phyloP scores from a whole-genome alignment of 176 grass and related monocot genomes.

The Oropetium thomaeum region DNA sequence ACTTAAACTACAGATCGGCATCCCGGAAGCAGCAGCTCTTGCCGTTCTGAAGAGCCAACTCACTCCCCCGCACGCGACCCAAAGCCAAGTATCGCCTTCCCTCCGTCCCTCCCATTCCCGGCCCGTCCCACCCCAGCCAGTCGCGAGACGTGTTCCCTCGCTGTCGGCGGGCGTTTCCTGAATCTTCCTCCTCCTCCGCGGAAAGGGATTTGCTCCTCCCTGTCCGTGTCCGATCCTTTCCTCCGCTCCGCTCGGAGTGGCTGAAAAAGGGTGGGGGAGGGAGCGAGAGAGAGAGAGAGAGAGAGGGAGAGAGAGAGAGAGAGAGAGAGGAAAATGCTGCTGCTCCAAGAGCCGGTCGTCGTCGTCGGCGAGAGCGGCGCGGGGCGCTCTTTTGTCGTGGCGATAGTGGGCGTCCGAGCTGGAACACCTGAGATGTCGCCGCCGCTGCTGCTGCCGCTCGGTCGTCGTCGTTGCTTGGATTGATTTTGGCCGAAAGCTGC shows the following conservation, averaged over 20 bases:
- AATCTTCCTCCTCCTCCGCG: background rate
- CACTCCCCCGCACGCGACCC: background rate
- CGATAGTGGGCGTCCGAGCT: slow-evolving; percentile 17
- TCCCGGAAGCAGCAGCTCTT: slow-evolving; percentile 5
- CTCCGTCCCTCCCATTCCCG: background rate
- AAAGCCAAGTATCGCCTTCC: slow-evolving; percentile 27
- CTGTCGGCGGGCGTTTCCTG: background rate
- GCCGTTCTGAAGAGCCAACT: background rate
- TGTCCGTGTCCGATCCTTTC: slow-evolving; percentile 1
- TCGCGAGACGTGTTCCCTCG: background rate
- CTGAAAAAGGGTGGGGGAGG: too few species aligned
- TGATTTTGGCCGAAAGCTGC: slow-evolving; percentile 40
- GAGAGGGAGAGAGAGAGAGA: background rate
- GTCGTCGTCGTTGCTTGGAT: background rate
- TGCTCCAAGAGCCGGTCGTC: slow-evolving; percentile 3
- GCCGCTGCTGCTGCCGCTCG: background rate
- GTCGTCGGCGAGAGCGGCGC: slow-evolving; percentile 26
- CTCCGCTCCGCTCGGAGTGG: background rate
- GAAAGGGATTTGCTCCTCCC: background rate
- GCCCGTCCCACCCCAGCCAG: background rate
- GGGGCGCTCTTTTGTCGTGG: background rate
- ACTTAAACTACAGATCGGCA: slow-evolving; percentile 24
- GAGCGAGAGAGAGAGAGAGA: background rate
- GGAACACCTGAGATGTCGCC: slow-evolving; percentile 32
- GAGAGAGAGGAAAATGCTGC: slow-evolving; percentile 10